Percentiles rank a stretch among this genome's conserved stretches.
phyloP scores from a whole-genome alignment of 164 flowering plant genomes.

The Piper longum region DNA sequence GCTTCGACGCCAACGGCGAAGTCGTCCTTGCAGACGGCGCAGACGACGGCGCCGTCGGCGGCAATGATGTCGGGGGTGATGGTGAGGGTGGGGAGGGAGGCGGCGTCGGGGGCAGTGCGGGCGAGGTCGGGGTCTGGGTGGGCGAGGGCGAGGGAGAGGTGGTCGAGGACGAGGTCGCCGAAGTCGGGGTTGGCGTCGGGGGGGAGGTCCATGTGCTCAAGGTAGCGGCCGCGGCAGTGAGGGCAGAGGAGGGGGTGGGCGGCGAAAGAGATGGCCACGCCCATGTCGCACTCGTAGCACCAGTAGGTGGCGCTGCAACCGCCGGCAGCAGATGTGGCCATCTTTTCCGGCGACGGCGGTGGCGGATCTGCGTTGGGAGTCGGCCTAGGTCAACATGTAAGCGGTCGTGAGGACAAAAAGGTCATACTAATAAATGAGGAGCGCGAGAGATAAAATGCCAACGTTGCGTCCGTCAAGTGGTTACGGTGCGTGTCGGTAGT shows the following conservation, averaged over 20 bases:
- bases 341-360: too few species aligned
- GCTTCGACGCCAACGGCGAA: slow-evolving; percentile 30
- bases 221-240: slow-evolving; percentile 33
- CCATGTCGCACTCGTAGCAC: slow-evolving; percentile 69
- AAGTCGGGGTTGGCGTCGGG: slow-evolving; percentile 6
- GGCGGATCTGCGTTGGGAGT: too few species aligned
- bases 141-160: slow-evolving; percentile 31
- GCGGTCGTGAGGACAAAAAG: too few species aligned
- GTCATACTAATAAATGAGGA: too few species aligned
- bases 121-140: slow-evolving; percentile 11
- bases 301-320: slow-evolving; percentile 23
- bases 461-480: too few species aligned
- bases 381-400: too few species aligned
- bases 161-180: slow-evolving; percentile 12
- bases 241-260: slow-evolving; percentile 31
- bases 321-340: background rate
- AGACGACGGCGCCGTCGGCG: slow-evolving; percentile 14
- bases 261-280: slow-evolving; percentile 29
- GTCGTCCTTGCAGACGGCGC: slow-evolving; percentile 61
- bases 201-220: slow-evolving; percentile 39
- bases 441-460: too few species aligned
- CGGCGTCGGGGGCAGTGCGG: background rate
- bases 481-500: too few species aligned
- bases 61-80: slow-evolving; percentile 18
- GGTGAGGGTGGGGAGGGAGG: slow-evolving; percentile 27